Base-by-base conservation (phyloP, 495 filamentous ascomycete species). In the Parmelia sp. region DNA sequence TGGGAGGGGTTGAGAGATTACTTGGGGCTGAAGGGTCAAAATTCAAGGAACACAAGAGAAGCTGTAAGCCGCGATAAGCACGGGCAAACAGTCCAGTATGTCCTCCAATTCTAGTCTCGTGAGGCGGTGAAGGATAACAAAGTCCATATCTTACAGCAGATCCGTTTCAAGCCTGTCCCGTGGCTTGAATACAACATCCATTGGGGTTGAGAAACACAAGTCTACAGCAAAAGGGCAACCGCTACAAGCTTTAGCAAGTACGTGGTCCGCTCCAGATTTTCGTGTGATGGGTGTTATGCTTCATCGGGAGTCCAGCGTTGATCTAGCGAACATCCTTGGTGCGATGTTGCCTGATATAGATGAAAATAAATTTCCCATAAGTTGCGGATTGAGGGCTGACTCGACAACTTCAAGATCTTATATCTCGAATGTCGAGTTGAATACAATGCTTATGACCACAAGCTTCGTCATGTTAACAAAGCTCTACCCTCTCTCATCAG, bases 41-140 rank as follows among this genome's bases (percentile, higher is more conserved):
- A 14, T 23, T 3, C 17, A 2, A 23, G 29, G 55, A 23, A 49
- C 6, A 14, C 29, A 11, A 25, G 40, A 51, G 33, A 3, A 15
- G 19, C 17, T 35, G 35, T 33, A 42, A 15, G 14, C 35, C 25
- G 25, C 29, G 35, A 55, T 33, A 47, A 10, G 39, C 33, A 31
- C 19, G 42, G 40, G 21, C 42, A 29, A 58, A 29, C 55, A 64
- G 33, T 36, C 58, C 29, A 64, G 62, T 64, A 64, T 58, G 62
- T 58, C 53, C 40, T 58, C 40, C 62, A 45, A 47, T 19, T 33
- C 62, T 58, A 37, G 55, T n/a, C 27, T 64, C n/a, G 14, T 29
- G 36, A 64, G 29, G 40, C 25, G 58, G 47, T 39, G 55, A 58
- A 58, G 31, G 53, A 49, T 58, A 64, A 64, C 62, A 49, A 9